A percentile compares a stretch with the other conserved stretches of the same genome.
phyloP scores from a whole-genome alignment of 2,329 filamentous ascomycete species.

The Penicillium sp. region DNA sequence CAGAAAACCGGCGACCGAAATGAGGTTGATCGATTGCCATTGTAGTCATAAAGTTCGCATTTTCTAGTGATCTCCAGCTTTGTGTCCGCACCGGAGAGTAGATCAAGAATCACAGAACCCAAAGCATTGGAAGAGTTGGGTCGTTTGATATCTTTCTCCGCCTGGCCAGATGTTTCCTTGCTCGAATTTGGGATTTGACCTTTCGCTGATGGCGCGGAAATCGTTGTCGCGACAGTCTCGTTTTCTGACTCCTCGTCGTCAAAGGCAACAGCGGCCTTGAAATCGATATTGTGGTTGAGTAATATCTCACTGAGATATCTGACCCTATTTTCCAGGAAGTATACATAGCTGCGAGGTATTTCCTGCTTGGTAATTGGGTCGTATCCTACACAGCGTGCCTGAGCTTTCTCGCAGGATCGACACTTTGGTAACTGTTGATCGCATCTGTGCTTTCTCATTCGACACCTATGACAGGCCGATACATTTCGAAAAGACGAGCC shows the following conservation, averaged over 20 bases:
- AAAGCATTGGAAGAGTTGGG: neutral
- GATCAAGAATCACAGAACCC: neutral
- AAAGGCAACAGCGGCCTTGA: slow-evolving; percentile 67
- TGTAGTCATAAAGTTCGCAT: neutral
- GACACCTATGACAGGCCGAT: slow-evolving; percentile 82
- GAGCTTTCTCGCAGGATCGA: slow-evolving; percentile 81
- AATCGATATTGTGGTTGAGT: slow-evolving; percentile 65
- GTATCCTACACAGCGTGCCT: slow-evolving; percentile 81
- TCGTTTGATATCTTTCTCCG: neutral
- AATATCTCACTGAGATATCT: slow-evolving; percentile 75
- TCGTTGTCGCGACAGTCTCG: neutral
- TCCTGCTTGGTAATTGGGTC: slow-evolving; percentile 91
- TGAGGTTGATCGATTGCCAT: too few relatives aligned
- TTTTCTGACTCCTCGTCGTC: slow-evolving; percentile 47
- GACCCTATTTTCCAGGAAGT: slow-evolving; percentile 79
- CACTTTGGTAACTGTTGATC: slow-evolving; percentile 84
- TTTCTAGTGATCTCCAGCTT: neutral
- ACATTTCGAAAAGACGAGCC: slow-evolving; percentile 68
- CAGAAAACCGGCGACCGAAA: neutral
- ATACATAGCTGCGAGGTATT: slow-evolving; percentile 82
- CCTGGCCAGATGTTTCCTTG: neutral
- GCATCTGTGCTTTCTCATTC: slow-evolving; percentile 82
- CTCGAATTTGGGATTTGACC: neutral
- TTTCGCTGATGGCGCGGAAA: neutral
- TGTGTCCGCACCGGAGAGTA: neutral